A percentile compares a stretch with the other conserved stretches of the same genome.
These are phyloP conservation scores for Umbelopsis sp. DNA, from an alignment of 192 early-diverging fungal species.

Conservation along the genomic window DNA sequence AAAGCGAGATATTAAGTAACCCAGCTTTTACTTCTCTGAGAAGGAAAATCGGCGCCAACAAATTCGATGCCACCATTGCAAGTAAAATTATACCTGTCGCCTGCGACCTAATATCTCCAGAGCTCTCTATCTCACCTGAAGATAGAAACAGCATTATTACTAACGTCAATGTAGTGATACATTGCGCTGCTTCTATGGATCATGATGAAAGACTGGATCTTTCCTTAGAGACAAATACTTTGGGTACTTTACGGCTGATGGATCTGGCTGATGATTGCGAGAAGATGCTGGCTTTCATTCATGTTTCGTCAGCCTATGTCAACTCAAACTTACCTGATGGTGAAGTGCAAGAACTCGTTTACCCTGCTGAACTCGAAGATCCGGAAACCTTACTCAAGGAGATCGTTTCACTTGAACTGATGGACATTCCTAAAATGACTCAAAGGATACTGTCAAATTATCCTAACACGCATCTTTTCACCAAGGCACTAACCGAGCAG, in stretches of 20 bases:
- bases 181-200: slow-evolving; percentile 54
- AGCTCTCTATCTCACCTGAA: slow-evolving; percentile 41
- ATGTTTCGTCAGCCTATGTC: slow-evolving; percentile 38
- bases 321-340: slow-evolving; percentile 35
- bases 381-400: slow-evolving; percentile 36
- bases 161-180: slow-evolving; percentile 48
- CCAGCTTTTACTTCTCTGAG: slow-evolving; percentile 47
- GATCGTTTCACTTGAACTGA: slow-evolving; percentile 36
- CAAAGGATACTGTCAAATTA: slow-evolving; percentile 39
- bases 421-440: slow-evolving; percentile 43
- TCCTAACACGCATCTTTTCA: slow-evolving; percentile 55
- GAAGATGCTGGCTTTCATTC: slow-evolving; percentile 38
- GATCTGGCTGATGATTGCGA: slow-evolving; percentile 43
- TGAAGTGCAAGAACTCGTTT: slow-evolving; percentile 39
- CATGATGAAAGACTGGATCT: slow-evolving; percentile 51
- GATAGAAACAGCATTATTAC: slow-evolving; percentile 41
- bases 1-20: slow-evolving; percentile 36
- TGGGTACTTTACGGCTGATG: slow-evolving; percentile 43
- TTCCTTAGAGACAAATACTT: slow-evolving; percentile 44
- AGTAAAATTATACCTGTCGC: slow-evolving; percentile 51
- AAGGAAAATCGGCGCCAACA: slow-evolving; percentile 28
- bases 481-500: slow-evolving; percentile 52
- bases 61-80: slow-evolving; percentile 39
- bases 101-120: slow-evolving; percentile 47
- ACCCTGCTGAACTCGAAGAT: slow-evolving; percentile 39